Conservation (phyloP, 495 filamentous ascomycete genomes). For the Cladorrhinum samala region DNA sequence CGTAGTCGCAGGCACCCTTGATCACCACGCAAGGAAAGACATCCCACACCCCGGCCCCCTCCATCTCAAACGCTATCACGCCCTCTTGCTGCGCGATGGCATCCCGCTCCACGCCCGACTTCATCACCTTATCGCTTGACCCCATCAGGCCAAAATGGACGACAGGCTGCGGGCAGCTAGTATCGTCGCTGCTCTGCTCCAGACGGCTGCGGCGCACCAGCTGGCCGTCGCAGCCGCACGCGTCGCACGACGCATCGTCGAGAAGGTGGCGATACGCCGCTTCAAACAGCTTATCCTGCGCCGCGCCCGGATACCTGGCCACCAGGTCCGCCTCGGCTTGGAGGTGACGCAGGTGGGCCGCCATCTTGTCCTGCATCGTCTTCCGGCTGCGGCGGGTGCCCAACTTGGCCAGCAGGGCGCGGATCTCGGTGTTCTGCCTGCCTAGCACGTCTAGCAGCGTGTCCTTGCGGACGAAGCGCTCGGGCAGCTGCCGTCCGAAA, state of each 20-base stretch:
- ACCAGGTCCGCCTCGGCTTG: background rate
- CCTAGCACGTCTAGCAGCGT: slow-evolving; percentile 23
- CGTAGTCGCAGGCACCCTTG: slow-evolving; percentile 39
- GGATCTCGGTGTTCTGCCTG: slow-evolving; percentile 14
- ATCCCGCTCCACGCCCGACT: slow-evolving; percentile 22
- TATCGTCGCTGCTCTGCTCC: background rate
- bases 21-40: slow-evolving; percentile 31
- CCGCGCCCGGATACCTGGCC: slow-evolving; percentile 15
- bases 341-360: slow-evolving; percentile 10
- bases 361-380: slow-evolving; percentile 6
- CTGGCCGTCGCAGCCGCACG: slow-evolving; percentile 12
- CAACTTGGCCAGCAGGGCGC: slow-evolving; percentile 11
- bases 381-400: background rate
- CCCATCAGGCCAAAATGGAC: slow-evolving; percentile 22
- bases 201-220: slow-evolving; percentile 12
- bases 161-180: background rate
- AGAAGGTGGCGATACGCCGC: slow-evolving; percentile 31
- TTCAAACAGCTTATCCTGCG: slow-evolving; percentile 25
- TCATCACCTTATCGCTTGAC: slow-evolving; percentile 28
- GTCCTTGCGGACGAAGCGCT: slow-evolving; percentile 28
- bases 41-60: slow-evolving; percentile 39
- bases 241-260: slow-evolving; percentile 5
- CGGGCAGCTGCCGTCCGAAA: slow-evolving; percentile 29
- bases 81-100: slow-evolving; percentile 9
- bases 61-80: slow-evolving; percentile 42